Evolutionary conservation across 495 filamentous ascomycete species (phyloP).

Genomic region (Pyrenula massariospora): DNA sequence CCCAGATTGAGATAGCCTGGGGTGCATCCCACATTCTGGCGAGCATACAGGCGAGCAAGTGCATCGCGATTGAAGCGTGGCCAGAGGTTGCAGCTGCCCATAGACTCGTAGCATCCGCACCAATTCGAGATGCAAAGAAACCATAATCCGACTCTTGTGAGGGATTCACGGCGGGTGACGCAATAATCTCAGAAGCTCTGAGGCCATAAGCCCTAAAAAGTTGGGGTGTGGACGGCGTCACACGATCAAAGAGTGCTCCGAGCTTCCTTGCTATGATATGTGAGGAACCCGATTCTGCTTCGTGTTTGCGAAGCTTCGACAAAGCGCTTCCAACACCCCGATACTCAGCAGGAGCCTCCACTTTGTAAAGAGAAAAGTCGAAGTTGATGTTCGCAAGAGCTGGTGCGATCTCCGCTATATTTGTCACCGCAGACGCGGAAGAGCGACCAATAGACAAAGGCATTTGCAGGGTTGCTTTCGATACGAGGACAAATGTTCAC

Average conservation of each 20-base stretch:
- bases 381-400: slow-evolving; percentile 16
- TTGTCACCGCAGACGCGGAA: not conserved
- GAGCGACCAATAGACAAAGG: not conserved
- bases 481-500: no score
- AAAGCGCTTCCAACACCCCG: slow-evolving; percentile 10
- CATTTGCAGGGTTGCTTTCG: no score
- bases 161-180: slow-evolving; percentile 6
- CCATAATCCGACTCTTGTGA: slow-evolving; percentile 3
- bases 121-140: slow-evolving; percentile 7
- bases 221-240: slow-evolving; percentile 16
- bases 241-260: slow-evolving; percentile 17
- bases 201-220: slow-evolving; percentile 23
- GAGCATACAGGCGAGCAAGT: slow-evolving; percentile 27
- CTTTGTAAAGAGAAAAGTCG: slow-evolving; percentile 18
- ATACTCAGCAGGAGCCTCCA: slow-evolving; percentile 16
- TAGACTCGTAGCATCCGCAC: slow-evolving; percentile 21
- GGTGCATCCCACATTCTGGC: slow-evolving; percentile 16
- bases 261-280: slow-evolving; percentile 16
- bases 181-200: slow-evolving; percentile 23
- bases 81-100: slow-evolving; percentile 32
- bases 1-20: slow-evolving; percentile 25
- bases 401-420: slow-evolving; percentile 4
- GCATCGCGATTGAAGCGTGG: slow-evolving; percentile 13
- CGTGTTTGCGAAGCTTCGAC: slow-evolving; percentile 9
- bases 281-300: slow-evolving; percentile 14